A percentile compares a stretch with the other conserved stretches of the same genome.
These are phyloP conservation scores for Sclerotinia nivalis DNA, from an alignment of 2,329 filamentous ascomycete species.

Conservation along the genomic window DNA sequence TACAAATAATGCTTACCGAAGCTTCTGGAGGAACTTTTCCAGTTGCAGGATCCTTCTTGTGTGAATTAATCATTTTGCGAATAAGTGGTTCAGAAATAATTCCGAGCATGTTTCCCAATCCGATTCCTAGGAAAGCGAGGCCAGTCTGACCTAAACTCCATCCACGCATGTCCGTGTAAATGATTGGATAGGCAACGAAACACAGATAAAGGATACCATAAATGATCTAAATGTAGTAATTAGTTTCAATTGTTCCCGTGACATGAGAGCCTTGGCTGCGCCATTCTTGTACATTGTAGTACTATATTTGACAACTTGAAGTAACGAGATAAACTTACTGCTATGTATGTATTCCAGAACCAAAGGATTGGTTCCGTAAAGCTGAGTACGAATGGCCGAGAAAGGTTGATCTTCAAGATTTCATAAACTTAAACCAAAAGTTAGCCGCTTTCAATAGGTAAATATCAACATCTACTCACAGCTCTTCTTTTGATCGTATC, in stretches of 20 bases:
- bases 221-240: slow-evolving; percentile 52
- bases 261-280: neutral
- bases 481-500: slow-evolving; percentile 52
- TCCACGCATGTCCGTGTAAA: slow-evolving; percentile 71
- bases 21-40: slow-evolving; percentile 75
- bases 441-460: slow-evolving; percentile 7
- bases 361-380: slow-evolving; percentile 79
- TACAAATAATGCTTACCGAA: slow-evolving; percentile 75
- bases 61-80: slow-evolving; percentile 74
- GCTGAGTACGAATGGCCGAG: slow-evolving; percentile 74
- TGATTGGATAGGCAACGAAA: slow-evolving; percentile 86
- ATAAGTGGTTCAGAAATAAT: slow-evolving; percentile 70
- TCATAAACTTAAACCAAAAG: slow-evolving; percentile 55
- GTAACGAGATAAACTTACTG: slow-evolving; percentile 41
- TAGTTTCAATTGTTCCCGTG: neutral
- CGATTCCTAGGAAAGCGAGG: slow-evolving; percentile 73
- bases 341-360: slow-evolving; percentile 69
- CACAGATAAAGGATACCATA: slow-evolving; percentile 88
- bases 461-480: slow-evolving; percentile 11
- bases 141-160: slow-evolving; percentile 75
- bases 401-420: slow-evolving; percentile 73
- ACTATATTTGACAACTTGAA: neutral
- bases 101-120: slow-evolving; percentile 62
- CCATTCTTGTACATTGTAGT: neutral
- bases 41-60: slow-evolving; percentile 72